Conservation (phyloP, 768 basidiomycete genomes). For the Russula olivacea region DNA sequence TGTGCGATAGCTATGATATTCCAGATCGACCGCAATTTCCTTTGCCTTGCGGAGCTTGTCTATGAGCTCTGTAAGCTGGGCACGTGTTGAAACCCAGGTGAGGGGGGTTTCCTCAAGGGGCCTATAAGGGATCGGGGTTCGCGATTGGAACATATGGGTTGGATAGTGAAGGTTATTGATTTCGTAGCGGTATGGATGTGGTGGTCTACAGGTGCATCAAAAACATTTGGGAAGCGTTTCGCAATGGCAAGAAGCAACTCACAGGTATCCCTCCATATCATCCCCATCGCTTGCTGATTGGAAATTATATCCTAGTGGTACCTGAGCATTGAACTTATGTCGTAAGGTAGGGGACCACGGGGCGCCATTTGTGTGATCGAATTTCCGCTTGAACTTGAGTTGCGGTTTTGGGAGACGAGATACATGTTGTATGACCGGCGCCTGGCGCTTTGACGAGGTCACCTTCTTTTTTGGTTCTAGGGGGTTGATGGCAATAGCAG, state of each 20-base stretch:
- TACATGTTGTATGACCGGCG: conserved; percentile 67
- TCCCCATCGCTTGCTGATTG: conserved; percentile 31
- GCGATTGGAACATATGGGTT: conserved; percentile 51
- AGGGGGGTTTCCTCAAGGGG: conserved; percentile 64
- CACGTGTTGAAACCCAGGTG: conserved; percentile 59
- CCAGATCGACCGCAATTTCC: conserved; percentile 91
- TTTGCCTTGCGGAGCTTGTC: conserved; percentile 53
- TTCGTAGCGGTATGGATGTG: conserved; percentile 84
- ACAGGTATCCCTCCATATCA: conserved; percentile 21
- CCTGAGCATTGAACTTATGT: conserved; percentile 78
- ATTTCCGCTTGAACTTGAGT: conserved; percentile 52
- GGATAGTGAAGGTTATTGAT: conserved; percentile 71
- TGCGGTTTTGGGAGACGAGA: conserved; percentile 79
- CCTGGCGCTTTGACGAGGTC: conserved; percentile 40
- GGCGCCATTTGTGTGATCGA: conserved; percentile 49
- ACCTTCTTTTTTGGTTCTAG: conserved; percentile 32
- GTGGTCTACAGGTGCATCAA: conserved; percentile 30
- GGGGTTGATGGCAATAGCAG: conserved; percentile 55
- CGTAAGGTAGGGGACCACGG: conserved; percentile 65
- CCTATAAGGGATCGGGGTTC: conserved; percentile 46
- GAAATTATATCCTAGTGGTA: conserved; percentile 67
- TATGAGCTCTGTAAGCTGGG: conserved; percentile 57
- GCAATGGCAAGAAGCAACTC: not conserved
- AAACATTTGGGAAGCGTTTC: not conserved
- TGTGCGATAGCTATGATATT: conserved; percentile 85